Evolutionary conservation across 345 rosid species (phyloP), one percentile per base, ranked within the genome.

Genomic region (Citrus inodora): DNA sequence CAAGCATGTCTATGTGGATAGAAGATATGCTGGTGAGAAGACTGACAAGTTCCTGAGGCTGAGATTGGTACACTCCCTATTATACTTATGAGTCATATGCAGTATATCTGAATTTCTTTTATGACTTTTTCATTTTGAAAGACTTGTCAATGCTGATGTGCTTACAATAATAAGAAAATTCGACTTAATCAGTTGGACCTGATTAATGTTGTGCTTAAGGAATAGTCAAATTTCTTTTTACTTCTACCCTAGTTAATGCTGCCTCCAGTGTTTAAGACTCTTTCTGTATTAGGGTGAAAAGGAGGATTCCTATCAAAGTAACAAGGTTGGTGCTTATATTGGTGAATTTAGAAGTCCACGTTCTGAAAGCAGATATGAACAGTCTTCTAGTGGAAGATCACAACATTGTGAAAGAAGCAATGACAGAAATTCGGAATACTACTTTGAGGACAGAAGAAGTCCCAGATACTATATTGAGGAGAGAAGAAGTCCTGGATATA

Each of bases 1-100:
- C 85, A 94, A 83, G 87, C 92, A 87, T 59, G 95, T 92, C 59
- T 96, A 96, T 79, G 97, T 92, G 66, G 98, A 90, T 61, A 87
- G 89, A 79, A 88, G 75, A 83, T 96, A 86, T 82, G 75, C 81
- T 21, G 90, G 92, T 60, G 90, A 89, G 80, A 83, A 85, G 79
- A 79, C 74, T 81, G 92, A 85, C 53, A 89, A 73, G 70, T 78
- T 82, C 76, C 86, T 87, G 6, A 80, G 62, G 74, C 80, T 84
- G 40, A 89, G 84, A 88, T 40, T 89, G 89, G 98, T 94, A 88
- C 79, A 72, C 56, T 66, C 59, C 56, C 67, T 77, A 19, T 30
- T 32, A 21, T 37, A 74, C 61, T 21, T 3, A 30, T 58, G 46
- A 46, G 37, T 42, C 58, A 60, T 48, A 16, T 22, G 32, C 51